Evolutionary conservation across 139 green algal genomes (phyloP).

Genomic region (Edaphochlamys debaryana): DNA sequence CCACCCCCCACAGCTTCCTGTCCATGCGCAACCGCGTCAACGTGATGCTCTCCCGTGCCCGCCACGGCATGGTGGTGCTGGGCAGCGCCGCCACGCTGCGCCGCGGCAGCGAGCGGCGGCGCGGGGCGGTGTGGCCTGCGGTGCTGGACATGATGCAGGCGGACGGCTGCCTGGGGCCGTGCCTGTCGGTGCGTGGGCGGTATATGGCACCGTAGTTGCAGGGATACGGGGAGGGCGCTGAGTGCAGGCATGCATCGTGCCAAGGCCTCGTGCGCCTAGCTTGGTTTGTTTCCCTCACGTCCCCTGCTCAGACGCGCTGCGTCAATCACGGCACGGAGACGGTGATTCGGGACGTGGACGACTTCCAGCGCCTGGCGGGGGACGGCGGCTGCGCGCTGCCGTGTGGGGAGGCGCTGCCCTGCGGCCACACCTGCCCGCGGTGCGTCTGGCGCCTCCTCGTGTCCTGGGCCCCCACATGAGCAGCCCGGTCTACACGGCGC

Average conservation of each 20-base stretch:
- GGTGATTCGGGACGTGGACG: constrained; percentile 24
- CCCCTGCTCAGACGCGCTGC: constrained; percentile 53
- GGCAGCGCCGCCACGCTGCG: constrained; percentile 59
- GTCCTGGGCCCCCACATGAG: no score
- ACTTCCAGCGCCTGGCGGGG: constrained; percentile 61
- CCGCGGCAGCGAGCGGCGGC: constrained; percentile 23
- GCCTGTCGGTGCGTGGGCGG: constrained; percentile 46
- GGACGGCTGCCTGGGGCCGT: constrained; percentile 42
- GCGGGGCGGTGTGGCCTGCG: constrained; percentile 60
- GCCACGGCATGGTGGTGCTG: constrained; percentile 79
- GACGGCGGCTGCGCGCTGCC: constrained; percentile 71
- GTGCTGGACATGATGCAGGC: constrained; percentile 57
- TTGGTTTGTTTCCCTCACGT: not conserved
- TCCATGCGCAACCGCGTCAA: constrained; percentile 73
- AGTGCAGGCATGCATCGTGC: no score
- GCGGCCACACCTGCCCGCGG: constrained; percentile 71
- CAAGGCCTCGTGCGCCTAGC: no score
- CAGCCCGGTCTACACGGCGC: no score
- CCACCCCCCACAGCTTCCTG: no score
- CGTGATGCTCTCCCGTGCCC: constrained; percentile 79
- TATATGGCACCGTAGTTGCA: no score
- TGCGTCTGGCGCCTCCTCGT: no score
- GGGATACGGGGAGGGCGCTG: not conserved
- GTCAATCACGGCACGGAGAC: constrained; percentile 61
- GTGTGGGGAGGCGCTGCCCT: constrained; percentile 62